Percentiles rank a stretch among this genome's conserved stretches.
Conservation (phyloP, 1,139 yeast species). For the Blastobotrys serpentis region DNA sequence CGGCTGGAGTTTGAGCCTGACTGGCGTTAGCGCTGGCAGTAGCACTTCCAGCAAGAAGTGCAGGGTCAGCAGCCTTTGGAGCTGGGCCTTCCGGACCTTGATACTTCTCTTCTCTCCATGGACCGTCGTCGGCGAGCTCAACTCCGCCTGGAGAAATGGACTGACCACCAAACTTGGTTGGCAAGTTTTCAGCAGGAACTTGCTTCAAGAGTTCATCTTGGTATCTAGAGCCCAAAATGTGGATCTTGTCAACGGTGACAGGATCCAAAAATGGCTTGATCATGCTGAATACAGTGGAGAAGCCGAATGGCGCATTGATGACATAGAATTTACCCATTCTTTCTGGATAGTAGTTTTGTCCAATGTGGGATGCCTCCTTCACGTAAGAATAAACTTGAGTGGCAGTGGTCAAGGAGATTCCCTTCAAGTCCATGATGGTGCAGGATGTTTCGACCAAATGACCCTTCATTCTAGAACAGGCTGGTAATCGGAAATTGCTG, state of each 20-base stretch:
- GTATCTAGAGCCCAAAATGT: constrained; percentile 78
- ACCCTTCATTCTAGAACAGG: constrained; percentile 83
- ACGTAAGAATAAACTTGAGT: constrained; percentile 85
- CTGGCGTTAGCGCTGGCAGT: neutral
- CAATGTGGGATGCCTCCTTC: constrained; percentile 87
- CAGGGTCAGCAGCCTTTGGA: constrained; percentile 26
- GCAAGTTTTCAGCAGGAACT: constrained; percentile 90
- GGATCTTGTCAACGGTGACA: constrained; percentile 95
- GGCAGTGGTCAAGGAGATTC: constrained; percentile 81
- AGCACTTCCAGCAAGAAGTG: constrained; percentile 2
- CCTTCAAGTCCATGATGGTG: constrained; percentile 92
- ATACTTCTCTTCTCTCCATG: constrained; percentile 89
- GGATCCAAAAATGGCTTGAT: constrained; percentile 96
- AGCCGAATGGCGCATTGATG: constrained; percentile 97
- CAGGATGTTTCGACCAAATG: constrained; percentile 89
- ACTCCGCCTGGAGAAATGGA: constrained; percentile 74
- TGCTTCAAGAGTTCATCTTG: constrained; percentile 82
- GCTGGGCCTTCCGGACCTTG: constrained; percentile 48
- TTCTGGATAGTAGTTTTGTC: constrained; percentile 98
- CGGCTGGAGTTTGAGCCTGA: neutral
- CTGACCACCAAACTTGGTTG: constrained; percentile 83
- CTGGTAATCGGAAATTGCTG: constrained; percentile 80
- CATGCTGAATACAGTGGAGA: constrained; percentile 85
- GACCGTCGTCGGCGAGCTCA: constrained; percentile 87
- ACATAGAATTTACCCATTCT: constrained; percentile 97